Evolutionary conservation across 2,329 filamentous ascomycete species (phyloP).

Genomic region (Magnaporthales sp.): DNA sequence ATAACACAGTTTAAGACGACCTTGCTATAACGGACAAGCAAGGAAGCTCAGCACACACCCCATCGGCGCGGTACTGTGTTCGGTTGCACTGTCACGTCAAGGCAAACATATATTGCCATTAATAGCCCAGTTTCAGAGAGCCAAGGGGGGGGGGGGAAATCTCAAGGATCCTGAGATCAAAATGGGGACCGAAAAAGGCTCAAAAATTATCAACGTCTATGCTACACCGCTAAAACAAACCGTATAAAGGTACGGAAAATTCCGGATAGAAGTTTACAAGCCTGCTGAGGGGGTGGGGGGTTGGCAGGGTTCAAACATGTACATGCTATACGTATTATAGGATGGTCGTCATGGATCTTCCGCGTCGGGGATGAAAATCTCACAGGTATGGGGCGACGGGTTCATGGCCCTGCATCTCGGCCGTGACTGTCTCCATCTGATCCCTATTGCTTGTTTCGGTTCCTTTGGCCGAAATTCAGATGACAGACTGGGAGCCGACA

Average conservation of each 20-base stretch:
- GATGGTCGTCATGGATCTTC: not conserved
- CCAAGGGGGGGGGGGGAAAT: no score
- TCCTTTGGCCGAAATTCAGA: not conserved
- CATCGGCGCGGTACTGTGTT: not conserved
- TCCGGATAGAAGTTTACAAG: no score
- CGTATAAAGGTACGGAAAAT: no score
- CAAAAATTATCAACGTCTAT: no score
- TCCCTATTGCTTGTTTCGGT: not conserved
- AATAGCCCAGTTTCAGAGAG: no score
- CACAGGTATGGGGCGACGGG: not conserved
- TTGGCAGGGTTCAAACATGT: not conserved
- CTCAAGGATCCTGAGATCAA: no score
- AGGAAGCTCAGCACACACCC: not conserved
- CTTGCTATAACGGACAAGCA: not conserved
- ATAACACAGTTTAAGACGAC: no score
- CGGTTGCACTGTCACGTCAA: no score
- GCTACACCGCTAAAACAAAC: no score
- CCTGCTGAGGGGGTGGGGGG: no score
- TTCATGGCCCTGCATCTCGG: not conserved
- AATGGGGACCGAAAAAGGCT: no score
- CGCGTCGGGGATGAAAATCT: not conserved
- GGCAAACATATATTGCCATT: no score
- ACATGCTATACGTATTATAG: not conserved
- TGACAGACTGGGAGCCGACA: not conserved
- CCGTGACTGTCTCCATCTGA: not conserved